These are phyloP conservation scores for Marchantia polymorpha DNA, from an alignment of 225 moss, liverwort and hornwort genomes.

Conservation along the genomic window DNA sequence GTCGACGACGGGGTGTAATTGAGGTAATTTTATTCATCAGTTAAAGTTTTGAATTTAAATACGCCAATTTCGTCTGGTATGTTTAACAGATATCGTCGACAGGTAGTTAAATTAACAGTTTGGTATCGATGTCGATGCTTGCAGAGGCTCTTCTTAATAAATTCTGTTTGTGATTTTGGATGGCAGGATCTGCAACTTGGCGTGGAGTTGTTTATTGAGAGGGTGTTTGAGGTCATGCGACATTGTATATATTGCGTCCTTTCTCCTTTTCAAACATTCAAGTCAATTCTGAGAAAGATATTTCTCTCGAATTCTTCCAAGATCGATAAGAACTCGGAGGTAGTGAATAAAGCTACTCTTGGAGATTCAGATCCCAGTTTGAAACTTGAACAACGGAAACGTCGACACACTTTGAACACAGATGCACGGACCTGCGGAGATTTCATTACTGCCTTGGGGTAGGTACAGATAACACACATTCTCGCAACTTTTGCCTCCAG, in stretches of 20 bases:
- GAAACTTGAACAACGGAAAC: conserved; percentile 46
- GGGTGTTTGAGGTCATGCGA: conserved; percentile 64
- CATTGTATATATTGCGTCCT: conserved; percentile 55
- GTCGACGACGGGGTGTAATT: conserved; percentile 71
- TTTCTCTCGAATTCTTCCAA: conserved; percentile 30
- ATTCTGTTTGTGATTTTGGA: background rate
- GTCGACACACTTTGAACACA: conserved; percentile 56
- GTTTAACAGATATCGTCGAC: background rate
- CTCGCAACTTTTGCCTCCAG: background rate
- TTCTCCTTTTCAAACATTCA: conserved; percentile 67
- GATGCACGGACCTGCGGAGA: conserved; percentile 92
- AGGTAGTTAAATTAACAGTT: background rate
- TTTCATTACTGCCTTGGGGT: conserved; percentile 82
- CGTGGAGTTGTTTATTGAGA: conserved; percentile 73
- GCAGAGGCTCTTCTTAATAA: background rate
- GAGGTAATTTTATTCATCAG: conserved; percentile 50
- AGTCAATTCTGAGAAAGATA: conserved; percentile 52
- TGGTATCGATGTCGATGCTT: background rate
- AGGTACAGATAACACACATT: conserved; percentile 9
- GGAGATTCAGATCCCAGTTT: conserved; percentile 58
- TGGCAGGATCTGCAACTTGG: conserved; percentile 85
- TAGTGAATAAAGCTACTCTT: conserved; percentile 60
- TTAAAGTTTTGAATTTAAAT: too few species aligned
- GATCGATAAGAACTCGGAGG: conserved; percentile 19
- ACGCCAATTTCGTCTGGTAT: too few species aligned